These are phyloP conservation scores for Russula earlei DNA, from an alignment of 768 basidiomycete genomes.

Conservation along the genomic window DNA sequence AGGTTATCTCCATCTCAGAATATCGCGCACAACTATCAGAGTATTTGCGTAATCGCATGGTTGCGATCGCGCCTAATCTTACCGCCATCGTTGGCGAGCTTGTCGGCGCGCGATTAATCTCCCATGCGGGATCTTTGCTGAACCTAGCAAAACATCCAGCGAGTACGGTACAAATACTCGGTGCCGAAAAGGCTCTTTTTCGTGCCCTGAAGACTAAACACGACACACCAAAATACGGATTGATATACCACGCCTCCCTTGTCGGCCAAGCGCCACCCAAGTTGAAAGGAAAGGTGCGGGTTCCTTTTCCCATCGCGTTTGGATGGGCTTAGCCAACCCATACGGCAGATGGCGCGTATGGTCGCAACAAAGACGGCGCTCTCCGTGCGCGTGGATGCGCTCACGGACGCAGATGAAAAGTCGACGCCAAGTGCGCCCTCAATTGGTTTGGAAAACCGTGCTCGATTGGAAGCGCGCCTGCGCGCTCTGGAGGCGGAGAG, in stretches of 20 bases:
- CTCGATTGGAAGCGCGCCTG: constrained; percentile 90
- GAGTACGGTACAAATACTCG: constrained; percentile 70
- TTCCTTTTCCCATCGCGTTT: not conserved
- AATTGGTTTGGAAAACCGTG: constrained; percentile 87
- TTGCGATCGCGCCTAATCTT: constrained; percentile 93
- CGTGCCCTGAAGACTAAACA: constrained; percentile 74
- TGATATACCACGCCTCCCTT: constrained; percentile 98
- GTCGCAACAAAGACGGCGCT: constrained; percentile 97
- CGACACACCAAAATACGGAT: constrained; percentile 97
- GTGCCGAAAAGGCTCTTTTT: constrained; percentile 72
- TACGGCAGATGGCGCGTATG: constrained; percentile 93
- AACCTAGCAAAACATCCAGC: constrained; percentile 68
- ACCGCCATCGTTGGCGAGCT: constrained; percentile 77
- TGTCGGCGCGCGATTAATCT: constrained; percentile 66
- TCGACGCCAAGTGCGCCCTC: constrained; percentile 73
- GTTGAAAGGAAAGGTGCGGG: constrained; percentile 84
- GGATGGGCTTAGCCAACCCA: not conserved
- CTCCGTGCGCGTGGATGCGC: constrained; percentile 94
- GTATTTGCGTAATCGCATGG: constrained; percentile 97
- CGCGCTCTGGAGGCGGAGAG: constrained; percentile 79
- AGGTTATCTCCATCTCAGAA: constrained; percentile 91
- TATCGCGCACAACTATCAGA: constrained; percentile 94
- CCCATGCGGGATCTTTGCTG: constrained; percentile 63
- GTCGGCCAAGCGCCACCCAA: constrained; percentile 97
- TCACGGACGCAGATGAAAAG: constrained; percentile 87